phyloP scores from a whole-genome alignment of 768 basidiomycete genomes.

The Tulasnella sp. region DNA sequence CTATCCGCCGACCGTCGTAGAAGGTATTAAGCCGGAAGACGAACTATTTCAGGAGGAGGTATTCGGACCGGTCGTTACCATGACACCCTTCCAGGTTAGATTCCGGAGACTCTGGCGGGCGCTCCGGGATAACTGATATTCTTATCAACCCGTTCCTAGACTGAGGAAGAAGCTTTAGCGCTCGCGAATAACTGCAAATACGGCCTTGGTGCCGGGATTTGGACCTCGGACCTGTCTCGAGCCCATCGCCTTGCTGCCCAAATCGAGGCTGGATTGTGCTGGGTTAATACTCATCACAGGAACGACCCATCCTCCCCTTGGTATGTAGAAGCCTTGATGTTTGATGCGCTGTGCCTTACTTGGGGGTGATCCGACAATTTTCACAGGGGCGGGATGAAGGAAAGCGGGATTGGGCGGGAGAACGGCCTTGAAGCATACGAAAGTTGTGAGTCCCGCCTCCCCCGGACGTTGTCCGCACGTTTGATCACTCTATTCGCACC shows the following conservation, averaged over 20 bases:
- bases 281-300: slow-evolving; percentile 88
- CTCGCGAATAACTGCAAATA: slow-evolving; percentile 80
- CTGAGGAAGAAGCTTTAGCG: slow-evolving; percentile 64
- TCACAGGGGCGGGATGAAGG: slow-evolving; percentile 88
- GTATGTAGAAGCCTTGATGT: slow-evolving; percentile 47
- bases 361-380: background rate
- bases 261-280: slow-evolving; percentile 77
- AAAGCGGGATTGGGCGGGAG: slow-evolving; percentile 84
- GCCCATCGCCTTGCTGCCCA: slow-evolving; percentile 73
- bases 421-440: slow-evolving; percentile 83
- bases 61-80: slow-evolving; percentile 83
- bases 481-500: background rate
- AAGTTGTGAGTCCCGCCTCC: slow-evolving; percentile 58
- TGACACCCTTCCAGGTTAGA: slow-evolving; percentile 57
- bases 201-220: slow-evolving; percentile 78
- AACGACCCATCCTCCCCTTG: slow-evolving; percentile 90
- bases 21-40: slow-evolving; percentile 58
- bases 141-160: slow-evolving; percentile 45
- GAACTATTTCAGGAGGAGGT: slow-evolving; percentile 82
- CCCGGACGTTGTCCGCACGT: background rate
- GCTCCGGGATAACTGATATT: background rate
- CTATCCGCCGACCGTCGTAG: slow-evolving; percentile 78
- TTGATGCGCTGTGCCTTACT: background rate
- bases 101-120: slow-evolving; percentile 36
- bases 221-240: slow-evolving; percentile 73